Evolutionary conservation across 176 grass and related monocot genomes (phyloP), one percentile per base, ranked within the genome.

Genomic region (Carex scoparia): DNA sequence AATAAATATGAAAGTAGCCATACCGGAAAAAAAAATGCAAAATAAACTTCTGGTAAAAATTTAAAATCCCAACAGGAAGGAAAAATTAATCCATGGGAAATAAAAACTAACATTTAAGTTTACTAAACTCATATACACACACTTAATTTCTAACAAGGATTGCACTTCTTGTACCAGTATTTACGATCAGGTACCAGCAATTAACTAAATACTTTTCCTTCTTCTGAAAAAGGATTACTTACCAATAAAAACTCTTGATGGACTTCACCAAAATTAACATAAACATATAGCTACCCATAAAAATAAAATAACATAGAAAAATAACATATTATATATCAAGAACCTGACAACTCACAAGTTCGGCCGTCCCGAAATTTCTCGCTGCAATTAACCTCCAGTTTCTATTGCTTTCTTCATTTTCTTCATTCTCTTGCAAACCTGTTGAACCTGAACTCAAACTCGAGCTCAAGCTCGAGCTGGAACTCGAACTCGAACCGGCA

Each of bases 311-410:
- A 76, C 23, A 33, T 10, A 67, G 32, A 33, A 66, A 12, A 66
- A 14, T 32, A 33, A 33, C 11, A 54, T 30, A 61, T 85, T 87
- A 92, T 54, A 87, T 79, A 90, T 86, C 86, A 70, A 94, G 95
- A 83, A 98, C 89, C 83, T 93, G 88, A 59, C 92, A 98, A 73
- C 92, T 89, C 10, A 98, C 88, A 84, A 98, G 86, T 84, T 98
- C 92, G 58, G 92, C 91, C 27, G 65, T 84, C 12, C 91, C 91
- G 86, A 98, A 91, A 85, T 90, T 93, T 88, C 67, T 94, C 1
- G 82, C 83, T 73, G 86, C 92, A 55, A 93, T 75, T 15, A 84
- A 86, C 42, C 53, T 89, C 95, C 95, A 98, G n/a, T 90, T 2
- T 30, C 82, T 65, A 80, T 89, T 67, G 5, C n/a, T 61, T 60